Evolutionary conservation across 1,139 yeast genomes (phyloP), one percentile per base, ranked within the genome.

Genomic region (Debaryomyces subglobosus): DNA sequence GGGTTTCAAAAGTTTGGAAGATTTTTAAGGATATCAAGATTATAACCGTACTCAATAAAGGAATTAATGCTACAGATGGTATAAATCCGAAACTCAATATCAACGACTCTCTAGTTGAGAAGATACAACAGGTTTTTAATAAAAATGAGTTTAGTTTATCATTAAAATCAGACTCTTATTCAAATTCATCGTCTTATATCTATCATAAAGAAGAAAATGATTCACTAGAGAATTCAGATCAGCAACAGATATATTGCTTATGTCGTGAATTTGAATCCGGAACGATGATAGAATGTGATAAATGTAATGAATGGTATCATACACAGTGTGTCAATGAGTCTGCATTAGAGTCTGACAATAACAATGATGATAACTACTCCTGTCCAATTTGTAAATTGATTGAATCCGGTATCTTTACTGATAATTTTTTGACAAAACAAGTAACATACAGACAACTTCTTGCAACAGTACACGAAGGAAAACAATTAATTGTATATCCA

Each of bases 291-390:
- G 89, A 85, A 56, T 90, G 96, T 67, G 95, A 86, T 53, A 65
- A 64, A 25, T 89, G 96, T 64, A 78, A 81, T 45, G 96, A 89
- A 60, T 87, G 95, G 95, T 89, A 82, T 62, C 96, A 89, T 62
- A 79, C 80, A 45, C 72, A 71, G 32, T 90, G 96, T 66, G 72
- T 89, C 37, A 77, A 77, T 69, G 56, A 74, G 64, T 44, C 67
- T 36, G 59, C 55, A 5, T 65, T 68, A 5, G 64, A 52, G 24
- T 49, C 49, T 2, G 58, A 59, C 4, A 59, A 59, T 20, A 62
- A 58, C 25, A 71, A 73, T 24, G 79, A 72, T 18, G 77, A 72
- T 8, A 82, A 56, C 21, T 77, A 83, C 60, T 64, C 75, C 2
- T 90, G 97, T 69, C 89, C 94, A 0, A 65, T 86, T 8, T 90